Conservation (phyloP, 768 basidiomycete genomes). For the Termitomyces sp. region DNA sequence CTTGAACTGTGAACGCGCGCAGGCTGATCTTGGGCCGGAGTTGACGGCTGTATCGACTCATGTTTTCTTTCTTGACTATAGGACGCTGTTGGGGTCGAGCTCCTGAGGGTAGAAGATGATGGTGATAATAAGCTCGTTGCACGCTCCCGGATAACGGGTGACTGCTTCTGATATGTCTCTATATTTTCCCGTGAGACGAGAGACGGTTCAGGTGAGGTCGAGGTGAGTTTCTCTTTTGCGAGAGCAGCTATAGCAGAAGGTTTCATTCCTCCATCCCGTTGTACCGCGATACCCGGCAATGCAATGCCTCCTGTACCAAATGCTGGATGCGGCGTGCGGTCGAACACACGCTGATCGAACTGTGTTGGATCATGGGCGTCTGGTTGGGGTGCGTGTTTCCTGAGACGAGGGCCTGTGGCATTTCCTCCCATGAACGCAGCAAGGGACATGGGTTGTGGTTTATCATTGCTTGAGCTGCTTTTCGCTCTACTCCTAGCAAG, state of each 20-base stretch:
- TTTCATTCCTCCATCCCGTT: slow-evolving; percentile 6
- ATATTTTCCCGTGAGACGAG: background rate
- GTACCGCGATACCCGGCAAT: slow-evolving; percentile 61
- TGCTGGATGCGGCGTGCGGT: slow-evolving; percentile 59
- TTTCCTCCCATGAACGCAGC: slow-evolving; percentile 80
- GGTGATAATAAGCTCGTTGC: slow-evolving; percentile 28
- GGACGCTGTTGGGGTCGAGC: background rate
- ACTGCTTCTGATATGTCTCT: background rate
- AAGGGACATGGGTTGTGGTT: slow-evolving; percentile 53
- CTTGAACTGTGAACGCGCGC: background rate
- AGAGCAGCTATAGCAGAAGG: slow-evolving; percentile 6
- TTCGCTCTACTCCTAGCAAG: background rate
- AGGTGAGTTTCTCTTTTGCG: background rate
- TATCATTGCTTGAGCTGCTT: slow-evolving; percentile 8
- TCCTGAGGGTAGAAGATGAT: background rate
- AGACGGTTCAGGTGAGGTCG: background rate
- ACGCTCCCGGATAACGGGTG: slow-evolving; percentile 24
- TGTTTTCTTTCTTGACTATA: background rate
- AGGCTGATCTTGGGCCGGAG: slow-evolving; percentile 2
- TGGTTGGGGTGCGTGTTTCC: slow-evolving; percentile 64
- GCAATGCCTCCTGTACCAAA: slow-evolving; percentile 74
- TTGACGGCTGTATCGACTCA: background rate
- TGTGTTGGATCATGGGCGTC: slow-evolving; percentile 61
- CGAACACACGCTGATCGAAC: slow-evolving; percentile 56
- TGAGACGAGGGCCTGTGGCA: slow-evolving; percentile 70